Evolutionary conservation across 2,329 filamentous ascomycete species (phyloP).

Genomic region (Penicillium sp.): DNA sequence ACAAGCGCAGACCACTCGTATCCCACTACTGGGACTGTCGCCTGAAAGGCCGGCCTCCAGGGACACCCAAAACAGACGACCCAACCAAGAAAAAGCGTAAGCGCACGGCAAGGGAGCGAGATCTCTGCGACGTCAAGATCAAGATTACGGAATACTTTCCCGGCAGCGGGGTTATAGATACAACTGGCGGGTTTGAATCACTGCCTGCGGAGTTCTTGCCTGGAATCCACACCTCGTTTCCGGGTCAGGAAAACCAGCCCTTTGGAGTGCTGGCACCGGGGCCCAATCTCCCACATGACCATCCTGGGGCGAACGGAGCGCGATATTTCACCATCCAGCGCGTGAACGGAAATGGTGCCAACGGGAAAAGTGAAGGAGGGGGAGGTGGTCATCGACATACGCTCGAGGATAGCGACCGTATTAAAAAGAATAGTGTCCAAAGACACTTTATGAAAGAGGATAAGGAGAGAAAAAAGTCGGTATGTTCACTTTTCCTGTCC

Average conservation of each 20-base stretch:
- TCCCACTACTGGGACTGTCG: conserved; percentile 83
- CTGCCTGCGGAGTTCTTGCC: conserved; percentile 23
- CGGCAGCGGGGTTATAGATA: conserved; percentile 27
- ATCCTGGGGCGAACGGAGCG: conserved; percentile 49
- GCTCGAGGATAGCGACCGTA: conserved; percentile 67
- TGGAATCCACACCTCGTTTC: conserved; percentile 25
- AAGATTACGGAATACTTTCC: conserved; percentile 78
- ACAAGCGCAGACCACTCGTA: conserved; percentile 76
- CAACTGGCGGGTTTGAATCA: conserved; percentile 17
- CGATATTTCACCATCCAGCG: conserved; percentile 70
- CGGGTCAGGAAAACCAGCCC: conserved; percentile 21
- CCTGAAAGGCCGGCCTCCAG: conserved; percentile 71
- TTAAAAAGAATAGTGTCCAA: conserved; percentile 76
- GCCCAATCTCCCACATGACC: conserved; percentile 38
- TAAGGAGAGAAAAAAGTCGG: conserved; percentile 61
- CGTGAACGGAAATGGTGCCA: conserved; percentile 70
- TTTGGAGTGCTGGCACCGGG: conserved; percentile 46
- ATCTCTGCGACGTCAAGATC: conserved; percentile 82
- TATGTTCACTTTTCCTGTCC: conserved; percentile 37
- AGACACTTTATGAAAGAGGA: conserved; percentile 60
- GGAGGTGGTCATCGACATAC: conserved; percentile 70
- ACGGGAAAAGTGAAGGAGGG: conserved; percentile 66
- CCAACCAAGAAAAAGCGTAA: conserved; percentile 79
- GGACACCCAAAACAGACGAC: conserved; percentile 73
- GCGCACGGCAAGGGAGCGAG: conserved; percentile 66